Percentiles rank a stretch among this genome's conserved stretches.
These are phyloP conservation scores for Ligustrum vulgare DNA, from an alignment of 257 asterid species.

Conservation along the genomic window DNA sequence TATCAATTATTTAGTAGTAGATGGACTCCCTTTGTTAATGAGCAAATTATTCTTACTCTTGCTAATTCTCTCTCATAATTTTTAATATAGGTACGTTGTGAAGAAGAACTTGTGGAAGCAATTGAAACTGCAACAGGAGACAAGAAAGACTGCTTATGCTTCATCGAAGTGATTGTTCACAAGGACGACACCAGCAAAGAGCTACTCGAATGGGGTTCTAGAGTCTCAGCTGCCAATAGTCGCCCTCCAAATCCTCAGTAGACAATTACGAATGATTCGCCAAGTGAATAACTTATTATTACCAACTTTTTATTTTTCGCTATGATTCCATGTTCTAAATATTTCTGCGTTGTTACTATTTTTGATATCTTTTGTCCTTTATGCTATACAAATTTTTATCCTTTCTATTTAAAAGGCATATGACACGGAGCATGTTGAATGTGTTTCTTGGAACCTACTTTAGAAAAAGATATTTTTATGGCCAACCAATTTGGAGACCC, in stretches of 20 bases:
- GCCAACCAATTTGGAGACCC: no score
- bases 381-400: no score
- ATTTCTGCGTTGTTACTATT: neutral
- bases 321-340: neutral
- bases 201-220: conserved; percentile 85
- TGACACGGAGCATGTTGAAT: no score
- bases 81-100: conserved; percentile 46
- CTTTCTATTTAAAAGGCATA: no score
- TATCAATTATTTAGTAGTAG: neutral
- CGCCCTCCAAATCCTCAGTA: conserved; percentile 86
- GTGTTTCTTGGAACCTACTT: no score
- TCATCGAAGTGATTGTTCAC: conserved; percentile 78
- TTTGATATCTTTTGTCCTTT: no score
- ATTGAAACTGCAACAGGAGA: conserved; percentile 53
- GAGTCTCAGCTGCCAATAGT: conserved; percentile 77
- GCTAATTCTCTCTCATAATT: neutral
- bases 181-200: conserved; percentile 93
- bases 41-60: no score
- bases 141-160: conserved; percentile 64
- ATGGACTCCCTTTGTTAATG: no score
- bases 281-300: neutral
- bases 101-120: conserved; percentile 68
- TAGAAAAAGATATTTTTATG: no score
- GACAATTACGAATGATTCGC: neutral
- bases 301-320: neutral